phyloP scores from a whole-genome alignment of 306 rosid genomes.

The Senna tora region DNA sequence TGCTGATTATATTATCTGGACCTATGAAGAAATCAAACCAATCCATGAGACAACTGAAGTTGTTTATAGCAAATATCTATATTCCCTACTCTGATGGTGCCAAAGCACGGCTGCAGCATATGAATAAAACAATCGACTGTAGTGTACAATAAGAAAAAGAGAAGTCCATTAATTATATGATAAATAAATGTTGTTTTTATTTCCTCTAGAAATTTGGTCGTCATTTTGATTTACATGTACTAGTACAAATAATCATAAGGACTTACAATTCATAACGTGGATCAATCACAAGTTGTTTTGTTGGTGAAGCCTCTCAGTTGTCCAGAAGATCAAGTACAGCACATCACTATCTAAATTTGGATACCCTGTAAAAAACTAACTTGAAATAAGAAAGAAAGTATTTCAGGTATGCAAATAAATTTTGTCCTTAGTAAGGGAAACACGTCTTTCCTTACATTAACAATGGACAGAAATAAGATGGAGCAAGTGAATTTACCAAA shows the following conservation, averaged over 20 bases:
- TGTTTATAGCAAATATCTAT: conserved; percentile 25
- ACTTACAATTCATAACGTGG: conserved; percentile 69
- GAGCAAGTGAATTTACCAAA: not conserved
- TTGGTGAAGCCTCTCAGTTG: conserved; percentile 82
- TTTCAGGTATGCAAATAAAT: conserved; percentile 20
- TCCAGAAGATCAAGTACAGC: conserved; percentile 64
- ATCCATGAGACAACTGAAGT: conserved; percentile 28
- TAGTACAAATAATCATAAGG: conserved; percentile 26
- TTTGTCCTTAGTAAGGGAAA: not conserved
- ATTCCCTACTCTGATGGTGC: not conserved
- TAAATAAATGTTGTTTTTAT: conserved; percentile 15
- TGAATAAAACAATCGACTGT: conserved; percentile 1
- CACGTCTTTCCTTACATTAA: conserved; percentile 17
- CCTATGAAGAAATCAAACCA: conserved; percentile 47
- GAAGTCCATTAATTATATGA: conserved; percentile 1
- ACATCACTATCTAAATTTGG: conserved; percentile 73
- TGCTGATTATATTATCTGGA: conserved; percentile 75
- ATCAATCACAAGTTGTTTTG: conserved; percentile 76
- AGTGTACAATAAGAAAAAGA: conserved; percentile 18
- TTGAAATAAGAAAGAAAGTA: conserved; percentile 28
- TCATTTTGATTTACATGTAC: conserved; percentile 1
- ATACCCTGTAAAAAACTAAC: conserved; percentile 66
- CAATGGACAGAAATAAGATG: not conserved
- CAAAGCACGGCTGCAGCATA: not conserved
- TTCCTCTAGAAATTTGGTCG: conserved; percentile 18